Evolutionary conservation across 306 rosid species (phyloP), one percentile per base, ranked within the genome.

Genomic region (Rosa lucieae): DNA sequence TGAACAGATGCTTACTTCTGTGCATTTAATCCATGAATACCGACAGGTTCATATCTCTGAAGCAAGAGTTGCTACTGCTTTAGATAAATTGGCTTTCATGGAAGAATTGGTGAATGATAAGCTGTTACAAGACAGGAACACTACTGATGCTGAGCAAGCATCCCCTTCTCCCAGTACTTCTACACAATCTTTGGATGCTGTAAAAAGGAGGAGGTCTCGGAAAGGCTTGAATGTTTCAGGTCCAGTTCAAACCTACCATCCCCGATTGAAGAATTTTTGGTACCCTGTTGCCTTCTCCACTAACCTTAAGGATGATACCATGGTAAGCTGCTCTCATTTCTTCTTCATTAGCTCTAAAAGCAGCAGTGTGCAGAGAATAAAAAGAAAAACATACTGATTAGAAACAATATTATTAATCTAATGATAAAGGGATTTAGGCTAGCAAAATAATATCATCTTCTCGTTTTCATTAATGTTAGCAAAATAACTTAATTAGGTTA

Each of bases 1-100:
- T 59, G 66, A 74, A 52, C 35, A 40, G 11, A 39, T 52, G 20
- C 65, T 58, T 58, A 4, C 48, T 47, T 1, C 68, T 17, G 37
- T 32, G 15, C 26, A 51, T 42, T 49, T 63, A n/a, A 85, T 58
- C 72, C 67, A 65, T 82, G 89, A 78, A 80, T 46, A 70, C 85
- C 51, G 73, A 77, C 95, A 92, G 99, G 99, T 96, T 74, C 99
- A 96, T 85, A 86, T 90, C 84, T 96, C 97, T 17, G 99, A 96
- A 82, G 97, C 93, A 78, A 89, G 99, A 84, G 97, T 96, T 78
- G 65, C 82, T 74, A 89, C 98, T 81, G 98, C 99, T 67, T 88
- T 96, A 76, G 98, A 93, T 82, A 96, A 93, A 89, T 92, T 96
- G 61, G 99, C 99, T 81, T 87, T 87, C 92, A 93, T 96, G 99